Evolutionary conservation across 805 yeast genomes (phyloP).

Genomic region (Schwanniomyces polymorphus): DNA sequence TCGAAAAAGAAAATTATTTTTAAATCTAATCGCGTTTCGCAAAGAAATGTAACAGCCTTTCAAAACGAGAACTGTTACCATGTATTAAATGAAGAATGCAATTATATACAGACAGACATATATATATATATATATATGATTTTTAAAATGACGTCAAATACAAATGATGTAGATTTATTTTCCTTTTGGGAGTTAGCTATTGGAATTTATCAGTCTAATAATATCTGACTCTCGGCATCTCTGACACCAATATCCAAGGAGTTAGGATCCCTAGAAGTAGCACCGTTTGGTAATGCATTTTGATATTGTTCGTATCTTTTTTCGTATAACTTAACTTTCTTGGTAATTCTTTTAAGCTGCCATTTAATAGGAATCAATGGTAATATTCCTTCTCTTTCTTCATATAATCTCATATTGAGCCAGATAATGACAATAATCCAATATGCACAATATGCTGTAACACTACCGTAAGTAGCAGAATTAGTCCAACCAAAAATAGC

Average conservation of each 20-base stretch:
- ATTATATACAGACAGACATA: not conserved
- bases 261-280: not conserved
- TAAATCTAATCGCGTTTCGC: not conserved
- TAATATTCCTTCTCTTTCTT: conserved; percentile 58
- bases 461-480: conserved; percentile 89
- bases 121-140: not conserved
- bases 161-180: not conserved
- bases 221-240: conserved; percentile 10
- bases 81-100: not conserved
- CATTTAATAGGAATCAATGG: conserved; percentile 61
- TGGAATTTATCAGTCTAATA: conserved; percentile 3
- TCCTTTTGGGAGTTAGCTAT: not conserved
- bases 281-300: not conserved
- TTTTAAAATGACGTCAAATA: not conserved
- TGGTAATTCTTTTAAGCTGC: conserved; percentile 57
- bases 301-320: conserved; percentile 11
- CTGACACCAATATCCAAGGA: conserved; percentile 4
- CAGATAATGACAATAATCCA: conserved; percentile 58
- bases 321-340: conserved; percentile 28
- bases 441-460: conserved; percentile 65
- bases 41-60: not conserved
- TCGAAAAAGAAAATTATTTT: not conserved
- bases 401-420: conserved; percentile 43
- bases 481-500: conserved; percentile 94
- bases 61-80: not conserved